Base-by-base conservation (phyloP, 2,329 filamentous ascomycete genomes). In the Escovopsis sp. region DNA sequence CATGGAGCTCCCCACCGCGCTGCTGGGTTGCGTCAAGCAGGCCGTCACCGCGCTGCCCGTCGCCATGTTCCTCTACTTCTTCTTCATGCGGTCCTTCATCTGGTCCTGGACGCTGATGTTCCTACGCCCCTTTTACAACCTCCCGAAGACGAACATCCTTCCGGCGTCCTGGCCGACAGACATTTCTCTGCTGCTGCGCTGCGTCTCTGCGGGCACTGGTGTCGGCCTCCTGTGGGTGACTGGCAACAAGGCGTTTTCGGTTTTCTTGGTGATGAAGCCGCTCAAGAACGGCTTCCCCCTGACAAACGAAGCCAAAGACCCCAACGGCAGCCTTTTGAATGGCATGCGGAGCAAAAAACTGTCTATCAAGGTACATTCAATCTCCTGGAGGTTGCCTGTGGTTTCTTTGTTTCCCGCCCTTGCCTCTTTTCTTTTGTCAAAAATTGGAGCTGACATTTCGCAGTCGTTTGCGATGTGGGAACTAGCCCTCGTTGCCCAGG, bases 401-500 rank as follows among this genome's bases (percentile, higher is more conserved):
- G 6, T 7, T 32, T 9, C 3, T 11, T 9, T 32, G 8, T 32
- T 2, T 9, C 28, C 28, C 28, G 11, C 28, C 28, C 8, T 11
- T 7, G 28, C 11, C 11, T 32, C 28, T 32, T 11, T 32, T 32
- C 28, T 11, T 8, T n/a, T 32, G 11, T 30, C 23, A 23, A 12
- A 15, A 39, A 19, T 6, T 2, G 33, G 9, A 18, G 12, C 23
- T 35, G 9, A 35, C 26, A 12, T n/a, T n/a, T 11, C 32, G 4
- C 45, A 84, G 73, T 73, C 77, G 1, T 94, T 93, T 59, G 88
- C 89, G 12, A 82, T 94, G 60, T 94, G 88, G 88, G 89, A 96
- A 56, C 68, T 95, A 26, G 77, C 78, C 28, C 71, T 85, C 43
- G 94, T 95, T 51, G 80, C 84, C 33, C 74, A 82, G 44, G 73